Percentiles rank a stretch among this genome's conserved stretches.
Evolutionary conservation across 2,329 filamentous ascomycete species (phyloP).

Genomic region (Periconia digitata): DNA sequence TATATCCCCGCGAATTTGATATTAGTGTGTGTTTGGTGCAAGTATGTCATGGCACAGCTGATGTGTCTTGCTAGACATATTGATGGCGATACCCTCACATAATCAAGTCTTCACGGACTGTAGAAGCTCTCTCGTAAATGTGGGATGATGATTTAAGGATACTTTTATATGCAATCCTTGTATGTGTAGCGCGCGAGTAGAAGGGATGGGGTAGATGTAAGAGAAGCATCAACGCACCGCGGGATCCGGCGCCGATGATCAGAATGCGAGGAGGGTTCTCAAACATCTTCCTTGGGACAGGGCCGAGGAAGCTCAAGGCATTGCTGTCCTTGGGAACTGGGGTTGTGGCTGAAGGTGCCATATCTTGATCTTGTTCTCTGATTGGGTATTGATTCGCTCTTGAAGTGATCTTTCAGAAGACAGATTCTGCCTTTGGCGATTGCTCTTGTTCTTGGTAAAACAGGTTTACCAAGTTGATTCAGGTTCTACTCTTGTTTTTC

Average conservation of each 20-base stretch:
- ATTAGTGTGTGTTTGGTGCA: background rate
- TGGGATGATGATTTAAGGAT: too few relatives aligned
- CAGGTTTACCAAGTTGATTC: too few relatives aligned
- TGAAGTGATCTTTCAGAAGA: background rate
- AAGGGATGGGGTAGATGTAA: conserved; percentile 3
- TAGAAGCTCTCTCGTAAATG: too few relatives aligned
- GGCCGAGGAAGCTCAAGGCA: conserved; percentile 14
- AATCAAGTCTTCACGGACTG: too few relatives aligned
- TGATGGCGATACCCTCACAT: too few relatives aligned
- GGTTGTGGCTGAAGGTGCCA: conserved; percentile 2
- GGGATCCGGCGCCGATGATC: conserved; percentile 43
- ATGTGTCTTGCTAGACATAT: too few relatives aligned
- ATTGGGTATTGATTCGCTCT: background rate
- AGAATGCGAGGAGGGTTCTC: conserved; percentile 31
- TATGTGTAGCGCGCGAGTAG: too few relatives aligned
- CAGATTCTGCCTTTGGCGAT: too few relatives aligned
- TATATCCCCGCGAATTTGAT: background rate
- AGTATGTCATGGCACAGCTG: too few relatives aligned
- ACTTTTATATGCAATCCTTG: background rate
- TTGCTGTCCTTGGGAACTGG: background rate
- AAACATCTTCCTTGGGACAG: conserved; percentile 23
- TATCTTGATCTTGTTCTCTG: background rate
- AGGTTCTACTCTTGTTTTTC: too few relatives aligned
- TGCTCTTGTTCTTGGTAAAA: too few relatives aligned
- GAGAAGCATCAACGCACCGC: conserved; percentile 19